These are phyloP conservation scores for Huntiella moniliformis DNA, from an alignment of 2,329 filamentous ascomycete species.

Conservation along the genomic window DNA sequence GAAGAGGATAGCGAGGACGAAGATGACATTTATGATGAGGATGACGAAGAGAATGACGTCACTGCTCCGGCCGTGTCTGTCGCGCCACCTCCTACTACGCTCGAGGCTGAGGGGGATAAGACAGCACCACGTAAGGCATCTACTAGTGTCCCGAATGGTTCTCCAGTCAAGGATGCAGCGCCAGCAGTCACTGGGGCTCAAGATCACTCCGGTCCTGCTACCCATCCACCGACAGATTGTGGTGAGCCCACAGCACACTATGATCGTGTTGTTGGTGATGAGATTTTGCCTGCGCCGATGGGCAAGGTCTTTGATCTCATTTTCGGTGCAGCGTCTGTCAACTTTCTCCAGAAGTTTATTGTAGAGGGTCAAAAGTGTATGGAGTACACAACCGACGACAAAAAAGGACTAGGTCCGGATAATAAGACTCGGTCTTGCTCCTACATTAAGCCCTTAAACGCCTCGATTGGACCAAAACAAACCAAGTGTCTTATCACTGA, in stretches of 20 bases:
- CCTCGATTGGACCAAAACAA: constrained; percentile 72
- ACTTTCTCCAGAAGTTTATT: constrained; percentile 76
- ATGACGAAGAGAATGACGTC: constrained; percentile 52
- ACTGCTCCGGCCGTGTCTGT: constrained; percentile 16
- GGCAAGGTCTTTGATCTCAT: constrained; percentile 80
- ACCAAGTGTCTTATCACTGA: constrained; percentile 88
- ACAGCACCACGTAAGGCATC: constrained; percentile 55
- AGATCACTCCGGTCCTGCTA: constrained; percentile 71
- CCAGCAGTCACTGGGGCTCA: constrained; percentile 23
- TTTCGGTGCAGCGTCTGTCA: constrained; percentile 62
- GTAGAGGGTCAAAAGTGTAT: constrained; percentile 71
- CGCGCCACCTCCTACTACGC: constrained; percentile 18
- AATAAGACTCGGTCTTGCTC: constrained; percentile 57
- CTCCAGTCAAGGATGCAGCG: constrained; percentile 23
- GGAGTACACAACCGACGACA: constrained; percentile 76
- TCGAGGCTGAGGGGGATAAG: constrained; percentile 40
- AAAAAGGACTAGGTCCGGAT: constrained; percentile 56
- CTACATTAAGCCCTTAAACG: constrained; percentile 82
- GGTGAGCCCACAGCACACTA: constrained; percentile 63
- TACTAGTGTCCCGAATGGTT: constrained; percentile 5
- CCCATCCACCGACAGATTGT: constrained; percentile 72
- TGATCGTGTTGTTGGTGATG: constrained; percentile 70
- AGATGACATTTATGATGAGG: constrained; percentile 60
- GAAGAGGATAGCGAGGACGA: constrained; percentile 46
- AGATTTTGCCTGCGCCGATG: constrained; percentile 66